Evolutionary conservation across 371 early-diverging fungal species (phyloP).

Genomic region (Choanephora cucurbitarum): DNA sequence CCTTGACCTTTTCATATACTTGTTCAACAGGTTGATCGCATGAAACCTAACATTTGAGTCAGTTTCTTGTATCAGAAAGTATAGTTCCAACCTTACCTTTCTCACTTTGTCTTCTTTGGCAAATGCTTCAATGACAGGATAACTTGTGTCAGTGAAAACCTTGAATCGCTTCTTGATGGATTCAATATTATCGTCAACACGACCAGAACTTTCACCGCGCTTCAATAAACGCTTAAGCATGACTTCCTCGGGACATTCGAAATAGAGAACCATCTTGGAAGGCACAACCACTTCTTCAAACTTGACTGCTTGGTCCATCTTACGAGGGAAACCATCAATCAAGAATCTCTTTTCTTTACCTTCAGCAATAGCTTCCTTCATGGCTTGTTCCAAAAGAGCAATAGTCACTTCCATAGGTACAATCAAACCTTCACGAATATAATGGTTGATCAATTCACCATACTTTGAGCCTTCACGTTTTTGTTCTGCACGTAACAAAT

Average conservation of each 20-base stretch:
- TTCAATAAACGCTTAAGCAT: conserved; percentile 87
- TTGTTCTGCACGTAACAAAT: conserved; percentile 89
- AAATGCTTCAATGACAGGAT: conserved; percentile 89
- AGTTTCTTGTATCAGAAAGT: no score
- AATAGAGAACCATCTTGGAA: conserved; percentile 79
- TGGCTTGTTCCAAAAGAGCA: conserved; percentile 82
- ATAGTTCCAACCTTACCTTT: conserved; percentile 54
- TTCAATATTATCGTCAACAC: conserved; percentile 94
- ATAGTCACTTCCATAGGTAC: conserved; percentile 95
- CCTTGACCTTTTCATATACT: conserved; percentile 57
- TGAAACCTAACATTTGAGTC: conserved; percentile 51
- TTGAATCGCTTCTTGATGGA: conserved; percentile 93
- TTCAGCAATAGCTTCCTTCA: conserved; percentile 64
- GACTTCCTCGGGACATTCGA: conserved; percentile 91
- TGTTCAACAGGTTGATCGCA: conserved; percentile 58
- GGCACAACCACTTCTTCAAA: conserved; percentile 88
- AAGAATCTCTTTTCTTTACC: conserved; percentile 68
- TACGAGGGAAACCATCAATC: conserved; percentile 96
- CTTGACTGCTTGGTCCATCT: conserved; percentile 90
- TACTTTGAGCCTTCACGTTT: conserved; percentile 78
- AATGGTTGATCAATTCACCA: conserved; percentile 85
- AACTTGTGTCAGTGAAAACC: conserved; percentile 81
- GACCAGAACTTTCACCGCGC: conserved; percentile 91
- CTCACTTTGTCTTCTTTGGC: conserved; percentile 74
- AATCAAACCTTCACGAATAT: conserved; percentile 90